A percentile compares a stretch with the other conserved stretches of the same genome.
Evolutionary conservation across 2,329 filamentous ascomycete species (phyloP).

Genomic region (Emergomyces orientalis): DNA sequence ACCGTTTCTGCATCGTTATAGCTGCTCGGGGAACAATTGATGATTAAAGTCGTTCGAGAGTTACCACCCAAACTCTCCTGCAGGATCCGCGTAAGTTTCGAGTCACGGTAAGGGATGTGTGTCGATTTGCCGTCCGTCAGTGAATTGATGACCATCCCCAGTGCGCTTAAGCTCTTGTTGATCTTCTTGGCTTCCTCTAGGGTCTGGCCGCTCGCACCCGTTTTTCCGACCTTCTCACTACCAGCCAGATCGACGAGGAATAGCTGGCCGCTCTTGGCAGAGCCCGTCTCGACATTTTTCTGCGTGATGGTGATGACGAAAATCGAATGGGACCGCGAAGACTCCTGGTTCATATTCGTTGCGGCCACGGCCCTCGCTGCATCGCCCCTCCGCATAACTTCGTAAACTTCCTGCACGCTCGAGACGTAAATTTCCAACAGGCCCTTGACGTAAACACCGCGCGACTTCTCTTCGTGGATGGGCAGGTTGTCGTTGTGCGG

Average conservation of each 20-base stretch:
- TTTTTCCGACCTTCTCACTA: constrained; percentile 98
- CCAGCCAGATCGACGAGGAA: constrained; percentile 97
- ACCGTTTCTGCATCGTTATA: constrained; percentile 96
- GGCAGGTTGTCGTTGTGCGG: constrained; percentile 94
- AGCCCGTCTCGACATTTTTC: constrained; percentile 95
- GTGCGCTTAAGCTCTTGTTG: constrained; percentile 96
- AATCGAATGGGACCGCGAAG: constrained; percentile 94
- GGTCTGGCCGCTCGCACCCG: constrained; percentile 91
- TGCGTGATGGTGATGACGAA: constrained; percentile 95
- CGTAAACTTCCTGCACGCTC: constrained; percentile 89
- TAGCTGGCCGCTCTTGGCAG: constrained; percentile 89
- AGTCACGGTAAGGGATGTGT: constrained; percentile 93
- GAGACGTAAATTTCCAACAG: constrained; percentile 91
- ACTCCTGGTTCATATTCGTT: constrained; percentile 99
- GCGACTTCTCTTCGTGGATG: constrained; percentile 95
- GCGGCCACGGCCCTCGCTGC: constrained; percentile 82
- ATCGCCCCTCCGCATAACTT: constrained; percentile 90
- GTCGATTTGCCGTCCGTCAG: constrained; percentile 95
- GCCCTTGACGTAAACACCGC: constrained; percentile 94
- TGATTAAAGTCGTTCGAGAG: constrained; percentile 93
- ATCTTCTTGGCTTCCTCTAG: constrained; percentile 99
- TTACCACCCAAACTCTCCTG: constrained; percentile 98
- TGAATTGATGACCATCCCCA: constrained; percentile 98
- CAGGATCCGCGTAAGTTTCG: constrained; percentile 90
- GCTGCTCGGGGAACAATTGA: constrained; percentile 97